Evolutionary conservation across 805 yeast species (phyloP), one percentile per base, ranked within the genome.

Genomic region (Pichia manshurica): DNA sequence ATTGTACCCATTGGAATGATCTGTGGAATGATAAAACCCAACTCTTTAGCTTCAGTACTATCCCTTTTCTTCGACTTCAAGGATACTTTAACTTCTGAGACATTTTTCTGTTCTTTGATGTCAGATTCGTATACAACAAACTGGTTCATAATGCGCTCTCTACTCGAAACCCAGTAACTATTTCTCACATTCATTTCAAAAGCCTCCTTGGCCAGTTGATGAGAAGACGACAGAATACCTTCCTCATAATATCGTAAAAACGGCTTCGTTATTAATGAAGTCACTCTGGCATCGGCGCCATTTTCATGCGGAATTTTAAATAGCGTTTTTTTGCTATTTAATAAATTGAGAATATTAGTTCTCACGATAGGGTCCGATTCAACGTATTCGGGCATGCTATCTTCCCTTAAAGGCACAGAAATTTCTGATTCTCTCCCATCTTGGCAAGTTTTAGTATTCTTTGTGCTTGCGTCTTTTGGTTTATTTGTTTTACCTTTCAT

Each of bases 1-100:
- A 93, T 82, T 0, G 99, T 95, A 1, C 99, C 99, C 96, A 93
- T 93, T 2, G 96, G 78, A 7, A 87, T 74, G 38, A 91, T 73
- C 44, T 79, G 78, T 1, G 99, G 99, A 15, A 93, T 59, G 28
- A 95, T 93, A 43, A 90, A 70, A 0, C 95, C 96, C 52, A 80
- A 56, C 3, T 53, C 53, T 9, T 48, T 45, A 4, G 56, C 39
- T 1, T 46, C 31, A 5, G 54, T 61, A 10, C 36, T 34, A 4
- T 20, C 23, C n/a, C 34, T 7, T 37, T 25, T 38, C 10, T 34
- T 29, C n/a, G 20, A 16, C 12, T 37, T 32, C 29, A 10, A 8
- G 29, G 29, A 8, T 25, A 8, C 10, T 25, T 25, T 25, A 8
- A 10, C 10, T 10, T 25, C 10, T 25, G 10, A 25, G 10, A 8